Evolutionary conservation across 1,139 yeast species (phyloP), one percentile per base, ranked within the genome.

Genomic region (Suhomyces bokatorum): DNA sequence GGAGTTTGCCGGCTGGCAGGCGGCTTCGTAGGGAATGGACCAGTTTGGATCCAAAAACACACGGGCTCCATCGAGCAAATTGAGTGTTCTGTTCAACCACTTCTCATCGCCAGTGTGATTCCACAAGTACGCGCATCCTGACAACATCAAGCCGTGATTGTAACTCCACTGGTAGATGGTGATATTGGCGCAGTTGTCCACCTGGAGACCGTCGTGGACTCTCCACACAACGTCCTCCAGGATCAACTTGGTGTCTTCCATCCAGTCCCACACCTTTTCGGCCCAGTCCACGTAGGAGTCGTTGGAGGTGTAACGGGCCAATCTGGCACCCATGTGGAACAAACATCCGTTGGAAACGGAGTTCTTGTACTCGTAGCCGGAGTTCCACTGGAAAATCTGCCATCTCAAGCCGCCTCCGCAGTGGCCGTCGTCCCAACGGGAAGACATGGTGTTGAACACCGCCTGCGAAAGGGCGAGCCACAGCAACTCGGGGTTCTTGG

Each of bases 361-460:
- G 64, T 87, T 87, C 62, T 87, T 87, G 68, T 87, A 87, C 58
- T 80, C 78, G 62, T 84, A 87, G 41, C 96, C 95, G 4, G 83
- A 68, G 60, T 83, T 83, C 83, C 86, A 81, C 42, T 81, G 75
- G 69, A 81, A 84, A 54, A 86, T 87, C 70, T 87, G 96, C 96
- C 96, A 87, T 65, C 95, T 75, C 47, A 87, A 68, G 0, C 96
- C 96, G 34, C 96, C 96, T 37, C 69, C 72, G 64, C 96, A 87
- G 49, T 70, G 63, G 2, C 54, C 61, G 9, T 64, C 58, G 57
- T 87, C 95, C 96, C 96, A 87, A 53, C 95, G 74, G 12, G 75
- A 70, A 45, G 81, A 78, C 86, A 87, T 83, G 35, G 89, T 80
- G 60, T 85, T 83, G 65, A 81, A 87, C 30, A 85, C 83, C 9